phyloP scores from a whole-genome alignment of 2,329 filamentous ascomycete genomes.

The Epichloe coenophiala region DNA sequence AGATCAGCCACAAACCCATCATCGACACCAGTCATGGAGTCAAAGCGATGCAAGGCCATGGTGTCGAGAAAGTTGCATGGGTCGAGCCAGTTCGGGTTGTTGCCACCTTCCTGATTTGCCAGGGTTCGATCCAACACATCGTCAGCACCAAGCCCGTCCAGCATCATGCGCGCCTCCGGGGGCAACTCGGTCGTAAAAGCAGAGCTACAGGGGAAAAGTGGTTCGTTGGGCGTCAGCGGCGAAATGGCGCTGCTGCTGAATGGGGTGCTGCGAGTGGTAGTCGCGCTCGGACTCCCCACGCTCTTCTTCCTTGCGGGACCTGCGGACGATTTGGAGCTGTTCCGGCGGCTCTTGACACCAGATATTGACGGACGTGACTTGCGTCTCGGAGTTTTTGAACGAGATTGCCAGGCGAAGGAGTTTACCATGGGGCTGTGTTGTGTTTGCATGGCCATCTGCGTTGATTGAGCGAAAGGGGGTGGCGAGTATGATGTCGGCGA shows the following conservation, averaged over 20 bases:
- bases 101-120: slow-evolving; percentile 8
- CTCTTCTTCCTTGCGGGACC: neutral
- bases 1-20: slow-evolving; percentile 1
- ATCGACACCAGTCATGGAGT: neutral
- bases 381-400: neutral
- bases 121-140: slow-evolving; percentile 11
- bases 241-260: slow-evolving; percentile 7
- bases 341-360: neutral
- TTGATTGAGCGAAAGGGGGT: neutral
- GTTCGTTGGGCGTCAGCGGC: slow-evolving; percentile 7
- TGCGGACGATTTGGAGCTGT: neutral
- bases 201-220: slow-evolving; percentile 12
- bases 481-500: slow-evolving; percentile 1
- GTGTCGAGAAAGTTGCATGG: neutral
- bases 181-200: slow-evolving; percentile 30
- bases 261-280: neutral
- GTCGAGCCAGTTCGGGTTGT: neutral
- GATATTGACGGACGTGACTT: neutral
- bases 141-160: slow-evolving; percentile 17
- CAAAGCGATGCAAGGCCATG: slow-evolving; percentile 1
- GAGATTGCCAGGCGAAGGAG: neutral
- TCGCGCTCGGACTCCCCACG: neutral
- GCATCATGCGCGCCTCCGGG: slow-evolving; percentile 28
- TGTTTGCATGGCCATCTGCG: neutral
- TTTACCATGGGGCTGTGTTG: neutral